Evolutionary conservation across 176 grass and related monocot genomes (phyloP).

Genomic region (Oryza brachyantha): DNA sequence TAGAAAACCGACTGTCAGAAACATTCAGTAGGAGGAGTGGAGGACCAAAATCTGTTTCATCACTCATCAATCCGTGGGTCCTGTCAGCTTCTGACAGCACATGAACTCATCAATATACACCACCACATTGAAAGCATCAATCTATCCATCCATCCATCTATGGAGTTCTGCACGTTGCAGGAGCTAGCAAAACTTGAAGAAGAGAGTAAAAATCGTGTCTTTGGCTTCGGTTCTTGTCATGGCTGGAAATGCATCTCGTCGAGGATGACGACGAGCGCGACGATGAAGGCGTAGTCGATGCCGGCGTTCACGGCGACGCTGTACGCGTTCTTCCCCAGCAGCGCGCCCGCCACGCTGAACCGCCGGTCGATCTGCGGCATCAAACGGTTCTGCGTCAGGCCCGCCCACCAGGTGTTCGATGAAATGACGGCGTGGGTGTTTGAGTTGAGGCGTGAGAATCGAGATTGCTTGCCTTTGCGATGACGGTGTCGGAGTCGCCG

Average conservation of each 20-base stretch:
- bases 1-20: background rate
- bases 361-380: conserved; percentile 51
- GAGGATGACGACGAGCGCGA: conserved; percentile 67
- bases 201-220: background rate
- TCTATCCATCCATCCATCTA: background rate
- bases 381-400: background rate
- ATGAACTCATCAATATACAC: background rate
- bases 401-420: background rate
- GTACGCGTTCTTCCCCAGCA: conserved; percentile 57
- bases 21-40: too few species aligned
- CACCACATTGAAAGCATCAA: background rate
- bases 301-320: conserved; percentile 55
- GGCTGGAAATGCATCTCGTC: conserved; percentile 54
- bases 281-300: conserved; percentile 74
- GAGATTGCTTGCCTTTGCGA: conserved; percentile 22
- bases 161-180: background rate
- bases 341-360: conserved; percentile 47
- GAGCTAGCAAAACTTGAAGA: conserved; percentile 3
- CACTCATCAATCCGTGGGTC: background rate
- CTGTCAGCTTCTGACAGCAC: background rate
- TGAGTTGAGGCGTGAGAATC: background rate
- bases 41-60: background rate
- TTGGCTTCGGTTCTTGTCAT: background rate
- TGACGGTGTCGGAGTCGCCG: conserved; percentile 47
- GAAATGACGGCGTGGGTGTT: background rate